Evolutionary conservation across 202 grass and related monocot genomes (phyloP).

Genomic region (Zoysia matrella): DNA sequence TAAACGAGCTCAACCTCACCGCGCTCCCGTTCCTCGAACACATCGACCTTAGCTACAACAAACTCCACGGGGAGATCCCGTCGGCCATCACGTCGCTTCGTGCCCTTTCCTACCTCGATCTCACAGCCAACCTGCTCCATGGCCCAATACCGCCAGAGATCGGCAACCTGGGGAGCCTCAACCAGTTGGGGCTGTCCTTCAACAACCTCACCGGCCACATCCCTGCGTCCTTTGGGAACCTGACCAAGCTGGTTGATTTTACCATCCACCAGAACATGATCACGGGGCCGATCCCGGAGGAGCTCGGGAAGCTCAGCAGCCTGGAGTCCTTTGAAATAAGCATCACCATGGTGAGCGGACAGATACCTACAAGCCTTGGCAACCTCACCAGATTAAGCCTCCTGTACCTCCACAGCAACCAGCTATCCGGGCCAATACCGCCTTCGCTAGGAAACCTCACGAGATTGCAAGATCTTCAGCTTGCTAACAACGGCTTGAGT

Average conservation of each 20-base stretch:
- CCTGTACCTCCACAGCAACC: too few relatives aligned
- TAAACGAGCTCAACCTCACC: conserved; percentile 23
- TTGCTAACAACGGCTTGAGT: too few relatives aligned
- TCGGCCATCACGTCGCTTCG: neutral
- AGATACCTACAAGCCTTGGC: neutral
- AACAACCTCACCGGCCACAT: conserved; percentile 11
- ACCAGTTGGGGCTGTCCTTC: neutral
- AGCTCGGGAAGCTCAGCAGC: too few relatives aligned
- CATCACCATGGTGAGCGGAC: neutral
- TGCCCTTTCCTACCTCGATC: neutral
- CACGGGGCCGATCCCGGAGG: conserved; percentile 1
- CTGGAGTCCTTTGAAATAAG: neutral
- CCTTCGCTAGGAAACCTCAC: too few relatives aligned
- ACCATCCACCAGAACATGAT: conserved; percentile 46
- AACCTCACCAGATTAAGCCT: neutral
- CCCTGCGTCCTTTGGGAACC: conserved; percentile 44
- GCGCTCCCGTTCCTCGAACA: conserved; percentile 12
- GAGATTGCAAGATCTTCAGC: too few relatives aligned
- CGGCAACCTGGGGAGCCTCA: neutral
- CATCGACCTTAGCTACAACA: conserved; percentile 28
- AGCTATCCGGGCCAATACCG: too few relatives aligned
- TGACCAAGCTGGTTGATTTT: conserved; percentile 46
- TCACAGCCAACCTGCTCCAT: neutral
- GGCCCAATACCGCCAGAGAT: conserved; percentile 25
- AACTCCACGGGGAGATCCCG: conserved; percentile 25